Base-by-base conservation (phyloP, 495 filamentous ascomycete genomes). In the Podospora comata region DNA sequence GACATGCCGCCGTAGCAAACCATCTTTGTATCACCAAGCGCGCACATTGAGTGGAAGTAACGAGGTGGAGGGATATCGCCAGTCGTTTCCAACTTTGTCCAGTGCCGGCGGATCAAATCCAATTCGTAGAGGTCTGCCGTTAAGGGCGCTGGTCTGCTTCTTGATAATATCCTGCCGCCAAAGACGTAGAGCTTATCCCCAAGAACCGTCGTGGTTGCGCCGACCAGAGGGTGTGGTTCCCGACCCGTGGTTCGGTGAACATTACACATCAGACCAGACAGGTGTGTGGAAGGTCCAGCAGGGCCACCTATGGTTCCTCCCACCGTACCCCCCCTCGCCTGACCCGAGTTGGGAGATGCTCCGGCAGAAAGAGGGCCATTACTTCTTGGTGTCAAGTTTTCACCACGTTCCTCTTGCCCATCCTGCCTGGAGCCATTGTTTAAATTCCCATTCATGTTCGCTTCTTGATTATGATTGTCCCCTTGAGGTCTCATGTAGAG, bases 1-100 rank as follows among this genome's bases (percentile, higher is more conserved):
- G 94, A 97, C 95, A 99, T 99, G 60, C 95, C 95, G 59, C 95
- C 95, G 80, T 97, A 99, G 78, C 94, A 97, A 2, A 99, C 95
- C 72, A 99, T 82, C 78, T 98, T 99, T 2, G 91, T 93, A 77
- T 97, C 95, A 3, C 96, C 95, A 11, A 98, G 81, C 5, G 91
- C 86, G 75, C 96, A 98, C 71, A 97, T 89, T 68, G 91, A 97
- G 80, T 99, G 95, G 74, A 99, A 99, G 76, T 99, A 99, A 23
- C 95, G 88, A 19, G 96, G 92, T 9, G 91, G 88, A 9, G 95
- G 95, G 55, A 95, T 83, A 72, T 97, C 92, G 30, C 95, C 95
- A 27, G 83, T 84, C 1, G 90, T 85, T 44, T 97, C 93, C 28
- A 98, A 71, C 73, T 93, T 96, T 4, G 87, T 91, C 95, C 95